Evolutionary conservation across 257 asterid species (phyloP), one percentile per base, ranked within the genome.

Genomic region (Jacaranda mimosifolia): DNA sequence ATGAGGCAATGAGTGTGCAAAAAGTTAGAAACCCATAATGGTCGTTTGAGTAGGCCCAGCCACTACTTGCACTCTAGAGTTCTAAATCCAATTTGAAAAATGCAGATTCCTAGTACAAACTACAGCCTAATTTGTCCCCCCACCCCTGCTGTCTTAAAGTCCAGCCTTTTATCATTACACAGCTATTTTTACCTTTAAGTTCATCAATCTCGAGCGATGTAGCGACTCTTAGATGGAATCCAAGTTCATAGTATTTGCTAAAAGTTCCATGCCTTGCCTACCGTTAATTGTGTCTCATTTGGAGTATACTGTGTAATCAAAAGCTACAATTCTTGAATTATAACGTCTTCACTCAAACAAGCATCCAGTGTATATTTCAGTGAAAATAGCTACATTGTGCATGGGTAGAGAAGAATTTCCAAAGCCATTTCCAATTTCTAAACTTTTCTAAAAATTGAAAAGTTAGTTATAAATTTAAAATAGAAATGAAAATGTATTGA

Each of bases 1-100:
- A 65, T 39, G 70, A 65, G 35, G 32, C 69, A 63, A 63, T 65
- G 70, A 65, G 52, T 65, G 53, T 39, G 7, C 14, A 14, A 42
- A 42, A 42, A 42, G 15, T 11, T 26, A 10, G 6, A 53, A n/a
- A 53, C 1, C 21, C 21, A 15, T 12, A 3, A 12, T 10, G 42
- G 9, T 17, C 39, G 42, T 59, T 59, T 59, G 39, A 60, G 9
- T 56, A 18, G 63, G 63, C 40, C 64, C 64, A 35, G 46, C 46
- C 3, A 35, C 17, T 9, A 35, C 7, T 12, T 62, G 19, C 19
- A 62, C 11, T 35, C 52, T 36, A 42, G 53, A 65, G 17, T 65
- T 42, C 4, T 32, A 13, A 63, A 42, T 42, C 48, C 68, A 39
- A 42, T 3, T 59, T 26, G 42, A 12, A 26, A n/a, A 12, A 1